Evolutionary conservation across 1,284 basidiomycete genomes (phyloP), one percentile per base, ranked within the genome.

Genomic region (Cutaneotrichosporon dermatis): DNA sequence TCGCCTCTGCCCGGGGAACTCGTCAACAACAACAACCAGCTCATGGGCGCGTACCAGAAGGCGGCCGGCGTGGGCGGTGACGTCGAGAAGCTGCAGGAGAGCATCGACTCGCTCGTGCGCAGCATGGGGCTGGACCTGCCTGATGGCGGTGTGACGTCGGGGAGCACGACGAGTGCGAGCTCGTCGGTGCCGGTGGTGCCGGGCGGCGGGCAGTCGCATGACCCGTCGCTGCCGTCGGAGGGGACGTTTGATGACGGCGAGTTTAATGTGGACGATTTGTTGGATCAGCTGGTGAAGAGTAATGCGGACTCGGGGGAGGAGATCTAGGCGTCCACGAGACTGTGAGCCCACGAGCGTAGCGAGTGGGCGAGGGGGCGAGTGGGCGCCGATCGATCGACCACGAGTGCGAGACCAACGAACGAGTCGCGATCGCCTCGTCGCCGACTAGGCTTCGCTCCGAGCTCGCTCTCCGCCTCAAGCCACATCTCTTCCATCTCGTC

Each of bases 91-190:
- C 78, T 92, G 55, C 85, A 89, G 66, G 81, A 80, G 41, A 86
- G 84, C 64, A 87, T 93, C 63, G 84, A 90, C 61, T 83, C 83
- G 10, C 80, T 92, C 42, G 87, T 92, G 49, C 82, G 86, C 67
- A 83, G 82, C 55, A 82, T 89, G 58, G 88, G 88, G 2, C 78
- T 90, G 42, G 86, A 76, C 51, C 35, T 70, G 40, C 68, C 70
- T 2, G 34, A 57, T 35, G 25, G 13, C n/a, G 43, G 15, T 8
- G 6, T 12, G 35, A 15, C 13, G 13, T 25, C 15, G 10, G 51
- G 42, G 39, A 44, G 33, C 16, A 42, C 13, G 9, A 46, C 42
- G 4, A 45, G 37, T 9, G 16, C 33, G 35, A 55, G 25, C 16
- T 41, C 37, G 33, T 41, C 36, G 25, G 46, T 13, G 12, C 50